Conservation (phyloP, 148 eudicot species). For the Spergularia bocconei region DNA sequence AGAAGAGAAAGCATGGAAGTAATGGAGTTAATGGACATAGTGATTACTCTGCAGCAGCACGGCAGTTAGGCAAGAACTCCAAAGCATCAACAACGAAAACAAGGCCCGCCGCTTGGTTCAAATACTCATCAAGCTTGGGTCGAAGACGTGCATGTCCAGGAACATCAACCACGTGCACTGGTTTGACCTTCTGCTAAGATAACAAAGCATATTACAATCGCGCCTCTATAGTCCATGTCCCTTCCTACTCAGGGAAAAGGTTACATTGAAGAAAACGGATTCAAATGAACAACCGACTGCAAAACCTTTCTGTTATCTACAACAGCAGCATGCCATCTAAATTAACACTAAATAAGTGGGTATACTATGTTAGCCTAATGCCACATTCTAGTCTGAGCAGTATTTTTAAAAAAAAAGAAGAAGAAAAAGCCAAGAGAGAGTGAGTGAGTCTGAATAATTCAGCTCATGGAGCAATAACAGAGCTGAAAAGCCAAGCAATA, state of each 20-base stretch:
- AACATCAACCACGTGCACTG: slow-evolving; percentile 85
- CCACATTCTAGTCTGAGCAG: background rate
- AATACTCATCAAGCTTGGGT: slow-evolving; percentile 80
- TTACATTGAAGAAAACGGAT: background rate
- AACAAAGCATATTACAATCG: background rate
- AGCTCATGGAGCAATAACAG: background rate
- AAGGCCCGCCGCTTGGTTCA: slow-evolving; percentile 84
- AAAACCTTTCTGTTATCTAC: background rate
- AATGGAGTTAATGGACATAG: background rate
- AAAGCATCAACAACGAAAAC: slow-evolving; percentile 88
- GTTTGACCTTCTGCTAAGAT: slow-evolving; percentile 60
- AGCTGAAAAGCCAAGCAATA: background rate
- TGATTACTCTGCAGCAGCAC: slow-evolving; percentile 84
- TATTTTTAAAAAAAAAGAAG: too few relatives aligned
- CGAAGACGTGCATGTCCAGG: slow-evolving; percentile 95
- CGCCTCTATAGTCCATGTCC: background rate
- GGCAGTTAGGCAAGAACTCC: slow-evolving; percentile 78
- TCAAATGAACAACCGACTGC: background rate
- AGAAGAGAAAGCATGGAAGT: background rate
- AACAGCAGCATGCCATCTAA: background rate
- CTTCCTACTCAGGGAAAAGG: background rate
- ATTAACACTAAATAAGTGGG: background rate
- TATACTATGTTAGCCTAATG: background rate
- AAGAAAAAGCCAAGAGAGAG: too few relatives aligned
- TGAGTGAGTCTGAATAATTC: background rate